Evolutionary conservation across 805 yeast genomes (phyloP).

Genomic region (Maudiozyma pseudohumilis): DNA sequence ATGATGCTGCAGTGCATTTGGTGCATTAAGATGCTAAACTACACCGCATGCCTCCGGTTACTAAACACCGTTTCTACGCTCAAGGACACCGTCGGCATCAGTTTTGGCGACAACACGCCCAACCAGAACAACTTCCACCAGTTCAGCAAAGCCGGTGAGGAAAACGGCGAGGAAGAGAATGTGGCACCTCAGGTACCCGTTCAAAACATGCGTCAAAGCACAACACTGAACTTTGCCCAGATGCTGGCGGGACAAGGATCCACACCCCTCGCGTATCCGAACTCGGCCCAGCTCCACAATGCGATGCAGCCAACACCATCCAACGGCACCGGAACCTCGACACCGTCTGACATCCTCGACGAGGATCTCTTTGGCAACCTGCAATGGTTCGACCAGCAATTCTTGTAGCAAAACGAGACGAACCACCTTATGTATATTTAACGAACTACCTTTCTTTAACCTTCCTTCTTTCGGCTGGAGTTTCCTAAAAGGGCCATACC

Average conservation of each 20-base stretch:
- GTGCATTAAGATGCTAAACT: constrained; percentile 48
- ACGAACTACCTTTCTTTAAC: neutral
- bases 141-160: constrained; percentile 33
- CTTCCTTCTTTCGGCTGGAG: neutral
- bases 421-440: neutral
- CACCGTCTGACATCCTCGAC: constrained; percentile 7
- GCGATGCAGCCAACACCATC: neutral
- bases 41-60: constrained; percentile 38
- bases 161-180: constrained; percentile 5
- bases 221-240: too few species aligned
- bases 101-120: constrained; percentile 44
- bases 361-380: constrained; percentile 35
- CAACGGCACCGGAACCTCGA: neutral
- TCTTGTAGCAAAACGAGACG: constrained; percentile 5
- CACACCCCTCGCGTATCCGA: too few species aligned
- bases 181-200: neutral
- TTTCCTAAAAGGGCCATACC: neutral
- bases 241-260: too few species aligned
- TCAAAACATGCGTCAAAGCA: too few species aligned
- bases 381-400: constrained; percentile 44
- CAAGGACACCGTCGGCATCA: constrained; percentile 35
- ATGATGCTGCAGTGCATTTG: constrained; percentile 57
- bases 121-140: constrained; percentile 40
- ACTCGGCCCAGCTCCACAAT: too few species aligned
- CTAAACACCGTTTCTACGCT: constrained; percentile 33